Evolutionary conservation across 2,329 filamentous ascomycete genomes (phyloP).

Genomic region (Rutstroemia sp.): DNA sequence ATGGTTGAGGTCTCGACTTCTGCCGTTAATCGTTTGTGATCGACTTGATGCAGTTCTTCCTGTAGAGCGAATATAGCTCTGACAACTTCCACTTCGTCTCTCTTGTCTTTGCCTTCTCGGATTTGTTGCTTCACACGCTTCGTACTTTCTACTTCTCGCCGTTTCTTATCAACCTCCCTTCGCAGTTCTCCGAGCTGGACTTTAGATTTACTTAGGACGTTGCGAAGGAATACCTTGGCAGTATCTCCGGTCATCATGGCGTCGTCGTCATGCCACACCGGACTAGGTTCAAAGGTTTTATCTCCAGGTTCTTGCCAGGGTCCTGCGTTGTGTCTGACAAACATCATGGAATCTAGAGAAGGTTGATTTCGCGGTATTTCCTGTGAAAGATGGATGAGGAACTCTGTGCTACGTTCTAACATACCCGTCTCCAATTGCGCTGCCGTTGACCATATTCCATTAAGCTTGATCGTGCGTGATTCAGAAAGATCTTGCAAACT

Average conservation of each 20-base stretch:
- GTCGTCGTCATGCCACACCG: constrained; percentile 93
- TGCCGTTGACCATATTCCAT: constrained; percentile 77
- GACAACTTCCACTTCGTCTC: constrained; percentile 82
- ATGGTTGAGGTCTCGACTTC: constrained; percentile 94
- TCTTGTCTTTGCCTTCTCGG: constrained; percentile 76
- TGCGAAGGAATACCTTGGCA: constrained; percentile 85
- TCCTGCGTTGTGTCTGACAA: constrained; percentile 82
- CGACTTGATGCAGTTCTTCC: constrained; percentile 76
- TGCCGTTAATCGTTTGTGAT: constrained; percentile 75
- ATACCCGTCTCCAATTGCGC: constrained; percentile 74
- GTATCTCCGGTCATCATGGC: constrained; percentile 78
- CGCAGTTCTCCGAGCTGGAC: constrained; percentile 71
- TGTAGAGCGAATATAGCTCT: constrained; percentile 76
- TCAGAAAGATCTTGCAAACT: constrained; percentile 91
- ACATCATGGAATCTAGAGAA: constrained; percentile 94
- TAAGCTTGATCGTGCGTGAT: constrained; percentile 76
- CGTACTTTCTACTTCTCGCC: constrained; percentile 72
- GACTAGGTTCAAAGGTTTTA: constrained; percentile 85
- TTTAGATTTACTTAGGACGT: constrained; percentile 88
- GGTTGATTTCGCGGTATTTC: constrained; percentile 88
- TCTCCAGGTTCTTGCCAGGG: constrained; percentile 78
- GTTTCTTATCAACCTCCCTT: constrained; percentile 77
- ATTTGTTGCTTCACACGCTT: constrained; percentile 69
- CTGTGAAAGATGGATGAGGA: constrained; percentile 63
- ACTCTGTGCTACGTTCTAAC: constrained; percentile 63